Evolutionary conservation across 306 rosid species (phyloP).

Genomic region (Quercus ilex): DNA sequence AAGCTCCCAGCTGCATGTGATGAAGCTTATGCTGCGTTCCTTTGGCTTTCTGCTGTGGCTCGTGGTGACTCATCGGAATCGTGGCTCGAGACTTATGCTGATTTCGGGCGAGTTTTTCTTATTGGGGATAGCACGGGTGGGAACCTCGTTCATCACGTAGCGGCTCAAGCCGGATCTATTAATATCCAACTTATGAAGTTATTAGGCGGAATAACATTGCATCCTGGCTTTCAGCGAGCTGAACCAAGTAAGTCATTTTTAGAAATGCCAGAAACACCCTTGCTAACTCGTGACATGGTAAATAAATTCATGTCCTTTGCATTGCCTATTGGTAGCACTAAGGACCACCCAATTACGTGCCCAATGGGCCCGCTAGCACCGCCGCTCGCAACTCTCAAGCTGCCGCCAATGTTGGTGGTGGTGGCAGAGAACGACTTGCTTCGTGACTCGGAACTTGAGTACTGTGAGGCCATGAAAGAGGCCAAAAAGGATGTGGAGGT

Average conservation of each 20-base stretch:
- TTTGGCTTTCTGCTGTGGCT: too few relatives aligned
- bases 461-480: background rate
- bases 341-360: background rate
- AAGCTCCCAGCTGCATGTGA: slow-evolving; percentile 3
- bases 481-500: background rate
- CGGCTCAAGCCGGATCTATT: background rate
- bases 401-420: background rate
- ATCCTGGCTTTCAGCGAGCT: background rate
- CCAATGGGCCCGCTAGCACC: background rate
- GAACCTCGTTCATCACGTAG: background rate
- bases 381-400: background rate
- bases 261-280: background rate
- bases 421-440: background rate
- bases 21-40: too few relatives aligned
- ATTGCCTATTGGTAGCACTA: background rate
- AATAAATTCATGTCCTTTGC: background rate
- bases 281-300: background rate
- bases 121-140: background rate
- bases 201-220: background rate
- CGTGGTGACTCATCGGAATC: background rate
- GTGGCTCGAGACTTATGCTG: background rate
- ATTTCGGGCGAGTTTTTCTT: background rate
- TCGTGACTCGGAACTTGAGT: background rate
- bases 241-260: background rate
- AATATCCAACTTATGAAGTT: background rate